Evolutionary conservation across 495 filamentous ascomycete species (phyloP).

Genomic region (Penicillium canescens): DNA sequence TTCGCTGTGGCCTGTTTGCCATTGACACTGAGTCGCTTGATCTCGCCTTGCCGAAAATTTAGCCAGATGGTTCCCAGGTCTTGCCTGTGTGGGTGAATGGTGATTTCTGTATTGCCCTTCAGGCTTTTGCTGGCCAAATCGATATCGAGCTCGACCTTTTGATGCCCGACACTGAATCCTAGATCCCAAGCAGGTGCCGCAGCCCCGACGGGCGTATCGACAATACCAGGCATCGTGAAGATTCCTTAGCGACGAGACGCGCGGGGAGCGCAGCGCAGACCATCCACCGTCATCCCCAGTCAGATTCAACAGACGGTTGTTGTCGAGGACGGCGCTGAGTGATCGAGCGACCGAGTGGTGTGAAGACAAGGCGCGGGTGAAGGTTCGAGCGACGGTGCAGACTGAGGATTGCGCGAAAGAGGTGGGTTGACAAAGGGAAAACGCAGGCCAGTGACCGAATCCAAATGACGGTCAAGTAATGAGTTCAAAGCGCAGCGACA

Average conservation of each 20-base stretch:
- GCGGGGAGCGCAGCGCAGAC: conserved; percentile 39
- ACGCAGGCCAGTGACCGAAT: background rate
- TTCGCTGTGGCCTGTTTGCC: conserved; percentile 57
- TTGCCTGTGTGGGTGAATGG: conserved; percentile 66
- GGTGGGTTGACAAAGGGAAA: background rate
- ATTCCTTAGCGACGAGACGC: conserved; percentile 42
- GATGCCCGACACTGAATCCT: conserved; percentile 68
- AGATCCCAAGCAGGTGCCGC: conserved; percentile 33
- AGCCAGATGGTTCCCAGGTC: conserved; percentile 70
- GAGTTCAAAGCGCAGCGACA: background rate
- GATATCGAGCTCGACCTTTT: conserved; percentile 85
- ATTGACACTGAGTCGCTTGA: conserved; percentile 70
- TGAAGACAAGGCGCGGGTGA: background rate
- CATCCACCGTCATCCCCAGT: conserved; percentile 45
- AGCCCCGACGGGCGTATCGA: conserved; percentile 38
- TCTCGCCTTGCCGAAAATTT: conserved; percentile 83
- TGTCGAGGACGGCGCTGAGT: background rate
- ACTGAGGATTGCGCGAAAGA: background rate
- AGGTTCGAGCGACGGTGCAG: conserved; percentile 3
- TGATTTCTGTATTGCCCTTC: conserved; percentile 78
- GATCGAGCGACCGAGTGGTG: background rate
- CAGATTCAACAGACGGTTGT: conserved; percentile 22
- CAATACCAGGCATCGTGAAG: conserved; percentile 48
- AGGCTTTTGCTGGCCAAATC: conserved; percentile 75
- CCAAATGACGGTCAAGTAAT: background rate